These are phyloP conservation scores for Penicillium sclerotigenum DNA, from an alignment of 2,329 filamentous ascomycete species.

Conservation along the genomic window DNA sequence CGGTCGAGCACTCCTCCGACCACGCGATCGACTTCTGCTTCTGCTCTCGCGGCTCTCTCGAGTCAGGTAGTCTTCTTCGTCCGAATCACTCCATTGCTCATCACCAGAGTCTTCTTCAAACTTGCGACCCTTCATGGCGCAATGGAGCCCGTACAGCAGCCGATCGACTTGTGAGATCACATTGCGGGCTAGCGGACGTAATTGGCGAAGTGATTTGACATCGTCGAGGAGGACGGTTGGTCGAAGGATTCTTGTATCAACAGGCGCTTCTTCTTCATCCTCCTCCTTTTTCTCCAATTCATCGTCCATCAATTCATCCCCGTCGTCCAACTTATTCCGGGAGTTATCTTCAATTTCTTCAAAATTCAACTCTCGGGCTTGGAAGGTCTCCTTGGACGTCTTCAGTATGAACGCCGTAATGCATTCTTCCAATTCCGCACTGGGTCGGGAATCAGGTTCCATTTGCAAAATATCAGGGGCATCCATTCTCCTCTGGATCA, in stretches of 20 bases:
- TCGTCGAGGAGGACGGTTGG: conserved; percentile 30
- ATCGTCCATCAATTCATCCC: conserved; percentile 16
- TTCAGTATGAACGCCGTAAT: conserved; percentile 65
- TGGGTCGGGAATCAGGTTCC: conserved; percentile 48
- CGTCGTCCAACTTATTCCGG: conserved; percentile 14
- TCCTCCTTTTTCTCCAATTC: conserved; percentile 4
- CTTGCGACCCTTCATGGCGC: conserved; percentile 56
- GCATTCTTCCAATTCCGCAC: conserved; percentile 65
- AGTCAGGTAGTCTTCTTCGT: conserved; percentile 15
- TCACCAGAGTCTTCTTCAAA: conserved; percentile 26
- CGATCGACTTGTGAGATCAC: conserved; percentile 67
- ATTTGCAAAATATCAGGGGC: conserved; percentile 53
- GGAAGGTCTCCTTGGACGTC: conserved; percentile 65
- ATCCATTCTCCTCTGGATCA: conserved; percentile 48
- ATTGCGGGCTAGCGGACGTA: conserved; percentile 68
- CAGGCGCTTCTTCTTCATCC: conserved; percentile 18
- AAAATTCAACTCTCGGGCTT: conserved; percentile 37
- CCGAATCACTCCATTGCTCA: conserved; percentile 31
- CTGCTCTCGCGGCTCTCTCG: conserved; percentile 9
- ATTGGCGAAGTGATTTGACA: conserved; percentile 50
- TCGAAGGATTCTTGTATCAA: conserved; percentile 14
- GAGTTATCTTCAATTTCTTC: conserved; percentile 5
- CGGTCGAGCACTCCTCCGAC: conserved; percentile 24
- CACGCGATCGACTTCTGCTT: conserved; percentile 23
- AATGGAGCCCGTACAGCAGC: conserved; percentile 68